Conservation (phyloP, 345 rosid species). For the Streptanthus diversifolius region DNA sequence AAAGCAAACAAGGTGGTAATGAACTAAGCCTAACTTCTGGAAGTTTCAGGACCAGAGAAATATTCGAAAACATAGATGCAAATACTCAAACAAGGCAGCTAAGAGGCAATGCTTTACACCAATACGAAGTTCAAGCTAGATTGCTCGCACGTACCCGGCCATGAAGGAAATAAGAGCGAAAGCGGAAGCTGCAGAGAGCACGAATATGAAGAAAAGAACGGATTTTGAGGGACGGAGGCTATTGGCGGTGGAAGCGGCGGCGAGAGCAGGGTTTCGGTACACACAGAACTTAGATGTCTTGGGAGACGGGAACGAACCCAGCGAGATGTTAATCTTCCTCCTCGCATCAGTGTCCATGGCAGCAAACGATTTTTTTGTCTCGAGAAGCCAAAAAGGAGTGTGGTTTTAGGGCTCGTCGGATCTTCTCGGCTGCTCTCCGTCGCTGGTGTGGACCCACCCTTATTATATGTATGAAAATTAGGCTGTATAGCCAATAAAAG, state of each 20-base stretch:
- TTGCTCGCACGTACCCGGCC: conserved; percentile 44
- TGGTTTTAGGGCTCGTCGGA: conserved; percentile 20
- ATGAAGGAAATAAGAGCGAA: conserved; percentile 49
- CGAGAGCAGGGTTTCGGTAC: conserved; percentile 71
- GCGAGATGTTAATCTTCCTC: conserved; percentile 2
- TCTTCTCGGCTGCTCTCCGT: conserved; percentile 20
- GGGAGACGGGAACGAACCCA: conserved; percentile 36
- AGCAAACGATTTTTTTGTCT: neutral
- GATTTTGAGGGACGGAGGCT: conserved; percentile 73
- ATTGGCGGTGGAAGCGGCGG: conserved; percentile 72
- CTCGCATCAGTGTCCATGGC: conserved; percentile 28
- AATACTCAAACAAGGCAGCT: neutral
- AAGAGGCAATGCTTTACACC: conserved; percentile 4
- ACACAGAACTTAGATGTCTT: conserved; percentile 65
- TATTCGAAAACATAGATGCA: neutral
- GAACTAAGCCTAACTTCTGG: neutral
- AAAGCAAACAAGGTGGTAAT: neutral
- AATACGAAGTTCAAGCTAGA: conserved; percentile 1
- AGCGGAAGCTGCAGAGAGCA: conserved; percentile 63
- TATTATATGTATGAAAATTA: too few species aligned
- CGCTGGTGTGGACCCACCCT: neutral
- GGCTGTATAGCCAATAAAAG: too few species aligned
- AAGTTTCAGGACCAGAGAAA: conserved; percentile 25
- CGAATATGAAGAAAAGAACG: conserved; percentile 44
- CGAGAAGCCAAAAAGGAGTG: neutral